These are phyloP conservation scores for Coleophoma cylindrospora DNA, from an alignment of 2,329 filamentous ascomycete species.

Conservation along the genomic window DNA sequence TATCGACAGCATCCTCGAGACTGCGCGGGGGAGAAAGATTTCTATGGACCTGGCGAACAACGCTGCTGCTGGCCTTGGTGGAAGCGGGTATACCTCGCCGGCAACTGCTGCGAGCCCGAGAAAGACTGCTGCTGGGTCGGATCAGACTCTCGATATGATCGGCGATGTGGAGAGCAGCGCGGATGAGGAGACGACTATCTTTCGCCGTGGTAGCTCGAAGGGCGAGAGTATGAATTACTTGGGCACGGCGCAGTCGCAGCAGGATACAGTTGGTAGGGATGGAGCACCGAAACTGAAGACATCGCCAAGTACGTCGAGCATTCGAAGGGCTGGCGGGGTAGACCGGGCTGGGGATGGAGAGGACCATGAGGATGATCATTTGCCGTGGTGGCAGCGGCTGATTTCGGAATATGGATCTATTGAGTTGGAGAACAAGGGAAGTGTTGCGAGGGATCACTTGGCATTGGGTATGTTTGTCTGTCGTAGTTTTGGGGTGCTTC, in stretches of 20 bases:
- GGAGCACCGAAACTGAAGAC: not conserved
- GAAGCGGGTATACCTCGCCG: not conserved
- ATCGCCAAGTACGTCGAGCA: conserved; percentile 9
- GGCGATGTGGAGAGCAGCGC: conserved; percentile 20
- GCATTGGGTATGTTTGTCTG: conserved; percentile 57
- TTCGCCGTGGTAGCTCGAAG: conserved; percentile 13
- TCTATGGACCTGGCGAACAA: conserved; percentile 6
- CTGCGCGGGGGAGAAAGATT: conserved; percentile 14
- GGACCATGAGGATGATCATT: conserved; percentile 19
- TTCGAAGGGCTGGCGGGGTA: conserved; percentile 7
- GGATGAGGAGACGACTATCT: conserved; percentile 33
- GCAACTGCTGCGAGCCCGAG: conserved; percentile 1
- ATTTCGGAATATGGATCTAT: conserved; percentile 44
- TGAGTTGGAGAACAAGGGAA: conserved; percentile 82
- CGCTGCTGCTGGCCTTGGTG: too few species aligned
- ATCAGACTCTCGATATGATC: not conserved
- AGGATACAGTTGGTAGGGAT: conserved; percentile 1
- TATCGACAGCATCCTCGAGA: conserved; percentile 19
- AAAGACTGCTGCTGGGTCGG: not conserved
- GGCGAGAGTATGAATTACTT: conserved; percentile 16
- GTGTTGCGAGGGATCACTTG: conserved; percentile 76
- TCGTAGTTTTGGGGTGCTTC: not conserved
- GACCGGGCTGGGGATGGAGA: conserved; percentile 3
- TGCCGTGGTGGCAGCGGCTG: conserved; percentile 47
- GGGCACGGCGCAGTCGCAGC: conserved; percentile 5